Evolutionary conservation across 345 rosid species (phyloP).

Genomic region (Clarkia xantiana): DNA sequence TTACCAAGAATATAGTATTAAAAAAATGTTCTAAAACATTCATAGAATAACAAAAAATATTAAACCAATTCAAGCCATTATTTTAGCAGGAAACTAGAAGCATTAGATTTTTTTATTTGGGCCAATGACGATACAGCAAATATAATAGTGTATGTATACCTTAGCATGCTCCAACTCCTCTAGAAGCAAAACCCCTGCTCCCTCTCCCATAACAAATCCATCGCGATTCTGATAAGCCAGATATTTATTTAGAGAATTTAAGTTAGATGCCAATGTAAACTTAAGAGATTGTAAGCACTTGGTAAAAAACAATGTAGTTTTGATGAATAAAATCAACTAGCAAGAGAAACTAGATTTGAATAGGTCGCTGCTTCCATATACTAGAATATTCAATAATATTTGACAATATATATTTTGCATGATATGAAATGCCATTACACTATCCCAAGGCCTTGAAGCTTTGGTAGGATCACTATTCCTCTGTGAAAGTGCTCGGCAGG

Average conservation of each 20-base stretch:
- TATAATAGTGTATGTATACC: conserved; percentile 11
- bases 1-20: too few species aligned
- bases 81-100: too few species aligned
- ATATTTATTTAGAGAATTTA: not conserved
- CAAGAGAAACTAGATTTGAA: too few species aligned
- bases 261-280: not conserved
- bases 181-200: conserved; percentile 48
- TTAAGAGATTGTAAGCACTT: too few species aligned
- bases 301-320: too few species aligned
- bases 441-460: conserved; percentile 58
- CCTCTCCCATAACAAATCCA: conserved; percentile 55
- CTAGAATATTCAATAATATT: not conserved
- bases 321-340: too few species aligned
- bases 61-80: too few species aligned
- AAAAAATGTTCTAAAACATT: too few species aligned
- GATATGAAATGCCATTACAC: conserved; percentile 14
- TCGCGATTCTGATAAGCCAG: conserved; percentile 30
- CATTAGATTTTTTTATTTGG: too few species aligned
- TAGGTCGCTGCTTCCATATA: not conserved
- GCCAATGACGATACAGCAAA: too few species aligned
- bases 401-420: not conserved
- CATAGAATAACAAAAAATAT: too few species aligned
- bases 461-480: conserved; percentile 40
- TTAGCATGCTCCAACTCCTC: conserved; percentile 53
- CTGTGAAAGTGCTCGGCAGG: conserved; percentile 36